phyloP scores from a whole-genome alignment of 257 asterid genomes.

The Lavandula angustifolia region DNA sequence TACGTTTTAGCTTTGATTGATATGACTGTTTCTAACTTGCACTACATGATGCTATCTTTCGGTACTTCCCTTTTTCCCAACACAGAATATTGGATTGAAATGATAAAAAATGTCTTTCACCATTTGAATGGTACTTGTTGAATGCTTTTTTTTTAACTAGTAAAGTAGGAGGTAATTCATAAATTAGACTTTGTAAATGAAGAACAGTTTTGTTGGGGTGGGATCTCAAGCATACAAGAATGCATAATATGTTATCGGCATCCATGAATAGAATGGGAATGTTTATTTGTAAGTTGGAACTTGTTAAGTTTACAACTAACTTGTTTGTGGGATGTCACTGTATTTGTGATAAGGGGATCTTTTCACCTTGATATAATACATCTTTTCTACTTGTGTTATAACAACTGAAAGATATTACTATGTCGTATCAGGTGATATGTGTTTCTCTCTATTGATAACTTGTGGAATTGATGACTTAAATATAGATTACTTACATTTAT shows the following conservation, averaged over 20 bases:
- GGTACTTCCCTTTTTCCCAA: neutral
- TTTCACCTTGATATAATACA: neutral
- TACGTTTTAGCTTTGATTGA: conserved; percentile 14
- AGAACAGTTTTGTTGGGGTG: neutral
- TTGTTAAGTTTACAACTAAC: neutral
- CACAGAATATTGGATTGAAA: neutral
- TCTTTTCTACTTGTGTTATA: neutral
- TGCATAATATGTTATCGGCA: neutral
- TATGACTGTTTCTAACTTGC: neutral
- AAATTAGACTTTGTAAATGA: neutral
- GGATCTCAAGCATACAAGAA: neutral
- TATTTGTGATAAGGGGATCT: neutral
- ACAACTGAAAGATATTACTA: neutral
- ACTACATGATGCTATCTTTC: neutral
- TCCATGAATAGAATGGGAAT: conserved; percentile 9
- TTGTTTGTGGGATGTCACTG: neutral
- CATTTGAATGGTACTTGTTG: neutral
- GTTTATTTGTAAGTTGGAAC: neutral
- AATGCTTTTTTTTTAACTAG: neutral
- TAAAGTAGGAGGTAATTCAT: neutral
- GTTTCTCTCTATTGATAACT: neutral
- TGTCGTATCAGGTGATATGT: neutral
- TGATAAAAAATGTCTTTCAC: neutral
- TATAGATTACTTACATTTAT: conserved; percentile 3
- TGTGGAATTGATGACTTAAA: neutral